A percentile compares a stretch with the other conserved stretches of the same genome.
phyloP scores from a whole-genome alignment of 2,329 filamentous ascomycete genomes.

The Clonostachys byssicola region DNA sequence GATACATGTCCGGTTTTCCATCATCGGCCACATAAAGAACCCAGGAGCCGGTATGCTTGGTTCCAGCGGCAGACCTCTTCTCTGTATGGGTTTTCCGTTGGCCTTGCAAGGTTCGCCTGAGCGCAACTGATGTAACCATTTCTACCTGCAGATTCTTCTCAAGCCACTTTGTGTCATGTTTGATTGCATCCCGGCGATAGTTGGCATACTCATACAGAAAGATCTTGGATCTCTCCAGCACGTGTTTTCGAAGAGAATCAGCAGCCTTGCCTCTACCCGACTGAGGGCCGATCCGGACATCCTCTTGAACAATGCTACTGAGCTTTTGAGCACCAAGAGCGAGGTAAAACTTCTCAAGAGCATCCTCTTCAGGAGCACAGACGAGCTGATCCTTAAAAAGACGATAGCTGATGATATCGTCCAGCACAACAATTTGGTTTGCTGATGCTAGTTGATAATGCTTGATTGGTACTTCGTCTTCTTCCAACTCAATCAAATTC shows the following conservation, averaged over 20 bases:
- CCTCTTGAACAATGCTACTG: constrained; percentile 73
- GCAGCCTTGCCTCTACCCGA: constrained; percentile 66
- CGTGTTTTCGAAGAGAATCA: constrained; percentile 68
- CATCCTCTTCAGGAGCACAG: constrained; percentile 86
- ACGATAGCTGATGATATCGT: constrained; percentile 86
- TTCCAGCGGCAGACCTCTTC: constrained; percentile 69
- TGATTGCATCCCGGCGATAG: constrained; percentile 72
- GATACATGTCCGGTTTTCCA: constrained; percentile 74
- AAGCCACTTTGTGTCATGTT: constrained; percentile 85
- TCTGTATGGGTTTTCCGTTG: constrained; percentile 67
- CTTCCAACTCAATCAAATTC: constrained; percentile 49
- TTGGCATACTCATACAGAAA: constrained; percentile 77
- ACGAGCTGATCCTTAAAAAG: constrained; percentile 83
- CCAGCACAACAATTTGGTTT: constrained; percentile 69
- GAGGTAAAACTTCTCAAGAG: constrained; percentile 78
- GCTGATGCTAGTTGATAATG: constrained; percentile 77
- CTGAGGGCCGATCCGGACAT: constrained; percentile 65
- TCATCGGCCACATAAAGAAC: constrained; percentile 73
- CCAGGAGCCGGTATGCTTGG: constrained; percentile 48
- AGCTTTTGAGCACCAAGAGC: constrained; percentile 75
- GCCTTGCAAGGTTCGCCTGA: constrained; percentile 72
- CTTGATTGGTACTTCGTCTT: constrained; percentile 62
- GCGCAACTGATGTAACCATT: constrained; percentile 72
- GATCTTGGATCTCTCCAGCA: constrained; percentile 82
- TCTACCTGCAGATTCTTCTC: constrained; percentile 79